Percentiles rank a stretch among this genome's conserved stretches.
Evolutionary conservation across 2,329 filamentous ascomycete genomes (phyloP).

Genomic region (Coniochaeta pulveracea): DNA sequence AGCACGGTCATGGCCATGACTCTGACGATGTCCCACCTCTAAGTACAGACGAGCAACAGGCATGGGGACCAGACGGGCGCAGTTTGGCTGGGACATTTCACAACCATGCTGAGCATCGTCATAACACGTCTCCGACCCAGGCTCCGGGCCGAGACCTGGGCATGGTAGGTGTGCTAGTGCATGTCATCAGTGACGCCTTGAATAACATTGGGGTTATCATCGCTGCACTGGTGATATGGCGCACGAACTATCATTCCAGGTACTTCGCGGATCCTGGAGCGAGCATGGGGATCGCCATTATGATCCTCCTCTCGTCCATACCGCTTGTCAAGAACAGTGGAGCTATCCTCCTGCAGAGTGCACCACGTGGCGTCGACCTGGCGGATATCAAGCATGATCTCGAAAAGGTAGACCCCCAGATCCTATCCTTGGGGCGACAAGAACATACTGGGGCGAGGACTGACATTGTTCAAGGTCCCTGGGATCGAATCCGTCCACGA

Average conservation of each 20-base stretch:
- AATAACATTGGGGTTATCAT: conserved; percentile 70
- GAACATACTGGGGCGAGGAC: neutral
- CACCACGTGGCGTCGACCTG: conserved; percentile 46
- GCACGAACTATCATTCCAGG: conserved; percentile 39
- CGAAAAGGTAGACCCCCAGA: conserved; percentile 36
- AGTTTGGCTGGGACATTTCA: too few relatives aligned
- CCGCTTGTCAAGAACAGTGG: conserved; percentile 53
- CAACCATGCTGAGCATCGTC: conserved; percentile 38
- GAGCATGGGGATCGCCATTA: conserved; percentile 58
- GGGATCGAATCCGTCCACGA: conserved; percentile 60
- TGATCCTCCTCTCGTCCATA: conserved; percentile 55
- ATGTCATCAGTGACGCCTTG: conserved; percentile 60
- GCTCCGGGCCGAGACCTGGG: conserved; percentile 47
- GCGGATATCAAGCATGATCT: conserved; percentile 58
- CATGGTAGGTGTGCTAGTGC: conserved; percentile 58
- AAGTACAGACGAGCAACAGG: too few relatives aligned
- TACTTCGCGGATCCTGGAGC: conserved; percentile 65
- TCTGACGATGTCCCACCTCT: too few relatives aligned
- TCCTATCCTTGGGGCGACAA: neutral
- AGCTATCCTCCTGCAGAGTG: conserved; percentile 56
- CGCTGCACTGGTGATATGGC: conserved; percentile 59
- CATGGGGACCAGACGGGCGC: too few relatives aligned
- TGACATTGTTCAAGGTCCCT: conserved; percentile 35
- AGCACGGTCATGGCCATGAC: conserved; percentile 27
- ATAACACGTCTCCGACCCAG: conserved; percentile 21